A percentile compares a stretch with the other conserved stretches of the same genome.
These are phyloP conservation scores for Ophiobolus disseminans DNA, from an alignment of 2,329 filamentous ascomycete species.

Conservation along the genomic window DNA sequence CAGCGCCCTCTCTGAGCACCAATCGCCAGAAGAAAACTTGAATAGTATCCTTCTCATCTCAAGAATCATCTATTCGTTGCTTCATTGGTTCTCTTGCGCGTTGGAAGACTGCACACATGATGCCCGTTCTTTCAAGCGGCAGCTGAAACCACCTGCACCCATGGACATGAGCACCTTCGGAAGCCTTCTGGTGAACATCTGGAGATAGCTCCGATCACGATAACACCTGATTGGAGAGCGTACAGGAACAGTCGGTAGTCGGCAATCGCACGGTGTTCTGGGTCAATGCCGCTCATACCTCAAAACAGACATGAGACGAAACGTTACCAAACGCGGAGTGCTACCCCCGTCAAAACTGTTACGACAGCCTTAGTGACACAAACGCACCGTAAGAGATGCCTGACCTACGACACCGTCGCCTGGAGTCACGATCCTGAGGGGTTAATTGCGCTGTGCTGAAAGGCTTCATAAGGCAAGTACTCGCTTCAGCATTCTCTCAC, in stretches of 20 bases:
- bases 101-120: no score
- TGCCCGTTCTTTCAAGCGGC: neutral
- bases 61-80: no score
- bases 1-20: no score
- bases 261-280: neutral
- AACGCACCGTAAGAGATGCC: neutral
- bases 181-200: neutral
- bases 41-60: no score
- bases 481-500: neutral
- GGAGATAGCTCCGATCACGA: neutral
- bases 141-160: neutral
- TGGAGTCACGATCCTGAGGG: neutral
- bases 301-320: conserved; percentile 11
- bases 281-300: conserved; percentile 4
- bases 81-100: no score
- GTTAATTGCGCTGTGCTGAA: neutral
- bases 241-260: neutral
- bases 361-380: conserved; percentile 7
- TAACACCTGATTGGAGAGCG: neutral
- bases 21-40: no score
- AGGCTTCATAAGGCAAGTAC: neutral
- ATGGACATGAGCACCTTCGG: neutral
- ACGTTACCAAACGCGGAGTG: conserved; percentile 1
- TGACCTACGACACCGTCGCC: neutral
- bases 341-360: conserved; percentile 9